Percentiles rank a stretch among this genome's conserved stretches.
Conservation (phyloP, 371 early-diverging fungal genomes). For the Rhizomucor pusillus region DNA sequence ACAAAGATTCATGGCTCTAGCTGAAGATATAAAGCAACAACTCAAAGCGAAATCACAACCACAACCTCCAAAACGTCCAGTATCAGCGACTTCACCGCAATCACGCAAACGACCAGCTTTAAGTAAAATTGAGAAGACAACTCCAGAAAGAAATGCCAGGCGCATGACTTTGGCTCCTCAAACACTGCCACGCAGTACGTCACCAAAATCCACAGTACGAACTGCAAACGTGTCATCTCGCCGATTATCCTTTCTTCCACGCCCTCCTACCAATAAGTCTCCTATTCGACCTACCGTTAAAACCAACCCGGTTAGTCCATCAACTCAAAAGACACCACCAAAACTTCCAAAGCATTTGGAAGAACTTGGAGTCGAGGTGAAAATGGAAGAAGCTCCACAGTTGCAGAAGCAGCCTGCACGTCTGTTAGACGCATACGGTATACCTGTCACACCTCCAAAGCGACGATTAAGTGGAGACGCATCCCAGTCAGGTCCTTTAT, state of each 20-base stretch:
- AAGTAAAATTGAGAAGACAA: slow-evolving; percentile 3
- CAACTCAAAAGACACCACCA: slow-evolving; percentile 9
- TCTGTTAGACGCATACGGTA: slow-evolving; percentile 19
- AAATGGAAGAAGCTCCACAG: slow-evolving; percentile 1
- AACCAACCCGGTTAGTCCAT: neutral
- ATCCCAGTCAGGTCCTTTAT: neutral
- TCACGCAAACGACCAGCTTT: slow-evolving; percentile 11
- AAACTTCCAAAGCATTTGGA: slow-evolving; percentile 17
- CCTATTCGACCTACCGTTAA: neutral
- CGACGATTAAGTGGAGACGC: slow-evolving; percentile 12
- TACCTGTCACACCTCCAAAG: slow-evolving; percentile 11
- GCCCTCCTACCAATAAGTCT: neutral
- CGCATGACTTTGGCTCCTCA: slow-evolving; percentile 23
- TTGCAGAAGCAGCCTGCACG: slow-evolving; percentile 14
- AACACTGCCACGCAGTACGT: slow-evolving; percentile 9
- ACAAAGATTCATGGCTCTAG: slow-evolving; percentile 23
- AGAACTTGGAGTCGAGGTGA: slow-evolving; percentile 9
- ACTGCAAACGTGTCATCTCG: neutral
- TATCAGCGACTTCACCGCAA: slow-evolving; percentile 5
- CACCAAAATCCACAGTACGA: slow-evolving; percentile 4
- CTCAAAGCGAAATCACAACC: slow-evolving; percentile 1
- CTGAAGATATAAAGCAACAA: slow-evolving; percentile 21
- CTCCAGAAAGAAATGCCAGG: slow-evolving; percentile 15
- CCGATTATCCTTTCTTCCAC: slow-evolving; percentile 11
- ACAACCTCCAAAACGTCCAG: neutral